Conservation (phyloP, 2,329 filamentous ascomycete species). For the Furcasterigmium furcatum region DNA sequence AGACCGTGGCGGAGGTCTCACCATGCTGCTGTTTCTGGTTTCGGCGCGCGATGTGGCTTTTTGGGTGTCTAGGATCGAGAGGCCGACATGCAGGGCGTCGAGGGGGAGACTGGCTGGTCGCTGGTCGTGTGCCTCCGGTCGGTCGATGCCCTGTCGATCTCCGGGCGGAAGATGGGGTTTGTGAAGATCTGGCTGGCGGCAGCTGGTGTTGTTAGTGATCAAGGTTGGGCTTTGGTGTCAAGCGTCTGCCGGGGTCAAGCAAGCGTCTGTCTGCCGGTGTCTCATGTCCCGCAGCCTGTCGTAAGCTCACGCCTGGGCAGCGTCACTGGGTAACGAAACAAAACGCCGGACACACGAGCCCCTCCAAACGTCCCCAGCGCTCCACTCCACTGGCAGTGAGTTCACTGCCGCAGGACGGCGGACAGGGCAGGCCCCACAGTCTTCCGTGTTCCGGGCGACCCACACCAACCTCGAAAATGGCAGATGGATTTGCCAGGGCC, state of each 20-base stretch:
- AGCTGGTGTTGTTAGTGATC: not conserved
- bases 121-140: not conserved
- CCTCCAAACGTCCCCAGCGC: too few species aligned
- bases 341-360: too few species aligned
- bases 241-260: not conserved
- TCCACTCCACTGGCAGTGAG: too few species aligned
- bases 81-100: not conserved
- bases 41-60: not conserved
- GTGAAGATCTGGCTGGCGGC: not conserved
- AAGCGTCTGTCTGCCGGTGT: too few species aligned
- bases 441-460: too few species aligned
- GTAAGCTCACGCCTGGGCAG: slow-evolving; percentile 1
- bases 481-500: too few species aligned
- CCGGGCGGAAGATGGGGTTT: too few species aligned
- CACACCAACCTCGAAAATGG: too few species aligned
- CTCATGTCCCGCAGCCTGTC: slow-evolving; percentile 1
- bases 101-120: not conserved
- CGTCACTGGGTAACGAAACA: not conserved
- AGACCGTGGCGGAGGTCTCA: slow-evolving; percentile 3
- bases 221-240: not conserved
- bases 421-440: too few species aligned
- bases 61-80: not conserved
- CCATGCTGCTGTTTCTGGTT: slow-evolving; percentile 1
- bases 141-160: not conserved
- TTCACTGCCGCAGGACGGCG: too few species aligned